Evolutionary conservation across 2,329 filamentous ascomycete species (phyloP).

Genomic region (Paracorniculantispora psalliotae): DNA sequence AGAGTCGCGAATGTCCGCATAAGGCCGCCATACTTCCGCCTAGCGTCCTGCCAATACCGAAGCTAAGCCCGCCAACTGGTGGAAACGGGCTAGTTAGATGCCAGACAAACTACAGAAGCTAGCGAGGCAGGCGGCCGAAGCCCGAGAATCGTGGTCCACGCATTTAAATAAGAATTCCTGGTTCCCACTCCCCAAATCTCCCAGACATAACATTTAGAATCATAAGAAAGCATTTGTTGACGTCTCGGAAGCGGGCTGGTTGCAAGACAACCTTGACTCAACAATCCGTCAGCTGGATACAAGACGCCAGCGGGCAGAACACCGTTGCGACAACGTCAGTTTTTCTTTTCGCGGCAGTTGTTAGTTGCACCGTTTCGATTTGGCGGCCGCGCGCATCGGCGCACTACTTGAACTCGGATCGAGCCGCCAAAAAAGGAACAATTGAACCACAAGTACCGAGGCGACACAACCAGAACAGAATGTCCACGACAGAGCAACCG

Average conservation of each 20-base stretch:
- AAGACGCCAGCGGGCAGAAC: too few species aligned
- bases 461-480: too few species aligned
- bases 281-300: too few species aligned
- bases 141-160: background rate
- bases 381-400: too few species aligned
- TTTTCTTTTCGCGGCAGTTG: background rate
- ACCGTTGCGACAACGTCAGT: background rate
- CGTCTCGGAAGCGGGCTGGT: background rate
- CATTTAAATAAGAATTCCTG: background rate
- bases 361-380: too few species aligned
- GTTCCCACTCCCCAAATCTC: background rate
- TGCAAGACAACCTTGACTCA: background rate
- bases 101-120: background rate
- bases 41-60: background rate
- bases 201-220: background rate
- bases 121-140: background rate
- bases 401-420: too few species aligned
- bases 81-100: background rate
- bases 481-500: background rate
- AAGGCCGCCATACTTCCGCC: background rate
- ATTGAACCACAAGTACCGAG: too few species aligned
- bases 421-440: too few species aligned
- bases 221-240: background rate
- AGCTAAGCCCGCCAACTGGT: background rate
- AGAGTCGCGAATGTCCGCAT: slow-evolving; percentile 2